phyloP scores from a whole-genome alignment of 768 basidiomycete genomes.

The Pisolithus orientalis region DNA sequence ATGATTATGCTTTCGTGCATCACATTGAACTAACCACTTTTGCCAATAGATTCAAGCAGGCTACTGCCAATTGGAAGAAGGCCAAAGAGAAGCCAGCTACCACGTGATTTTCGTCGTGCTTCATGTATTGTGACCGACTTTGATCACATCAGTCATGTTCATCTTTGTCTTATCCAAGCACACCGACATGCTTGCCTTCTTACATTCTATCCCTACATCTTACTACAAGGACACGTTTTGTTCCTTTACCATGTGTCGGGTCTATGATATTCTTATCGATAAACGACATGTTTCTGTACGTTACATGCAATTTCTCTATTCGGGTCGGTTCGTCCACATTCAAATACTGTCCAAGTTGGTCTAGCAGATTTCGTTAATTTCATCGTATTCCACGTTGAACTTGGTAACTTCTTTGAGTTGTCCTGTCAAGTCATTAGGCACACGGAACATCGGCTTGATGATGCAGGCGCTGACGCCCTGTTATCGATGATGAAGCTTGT shows the following conservation, averaged over 20 bases:
- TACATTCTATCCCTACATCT: conserved; percentile 5
- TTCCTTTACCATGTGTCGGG: conserved; percentile 7
- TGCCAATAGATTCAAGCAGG: conserved; percentile 55
- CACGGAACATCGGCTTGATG: no score
- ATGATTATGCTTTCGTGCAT: neutral
- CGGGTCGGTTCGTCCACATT: neutral
- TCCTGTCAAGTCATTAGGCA: no score
- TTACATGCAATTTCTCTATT: conserved; percentile 1
- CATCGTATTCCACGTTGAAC: no score
- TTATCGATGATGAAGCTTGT: no score
- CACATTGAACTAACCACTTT: conserved; percentile 2
- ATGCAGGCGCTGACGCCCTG: no score
- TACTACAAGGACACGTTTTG: conserved; percentile 11
- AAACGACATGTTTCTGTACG: conserved; percentile 19
- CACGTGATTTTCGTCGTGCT: conserved; percentile 13
- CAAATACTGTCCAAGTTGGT: neutral
- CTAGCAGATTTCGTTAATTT: conserved; percentile 6
- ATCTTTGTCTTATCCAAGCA: no score
- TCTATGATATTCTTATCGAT: conserved; percentile 27
- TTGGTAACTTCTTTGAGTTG: no score
- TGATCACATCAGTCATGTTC: no score
- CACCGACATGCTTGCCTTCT: neutral
- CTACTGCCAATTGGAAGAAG: conserved; percentile 74
- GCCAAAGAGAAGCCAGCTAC: conserved; percentile 49
- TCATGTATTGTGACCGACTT: neutral